Conservation (phyloP, 208 protist genomes). For the Leishmania martiniquensis region DNA sequence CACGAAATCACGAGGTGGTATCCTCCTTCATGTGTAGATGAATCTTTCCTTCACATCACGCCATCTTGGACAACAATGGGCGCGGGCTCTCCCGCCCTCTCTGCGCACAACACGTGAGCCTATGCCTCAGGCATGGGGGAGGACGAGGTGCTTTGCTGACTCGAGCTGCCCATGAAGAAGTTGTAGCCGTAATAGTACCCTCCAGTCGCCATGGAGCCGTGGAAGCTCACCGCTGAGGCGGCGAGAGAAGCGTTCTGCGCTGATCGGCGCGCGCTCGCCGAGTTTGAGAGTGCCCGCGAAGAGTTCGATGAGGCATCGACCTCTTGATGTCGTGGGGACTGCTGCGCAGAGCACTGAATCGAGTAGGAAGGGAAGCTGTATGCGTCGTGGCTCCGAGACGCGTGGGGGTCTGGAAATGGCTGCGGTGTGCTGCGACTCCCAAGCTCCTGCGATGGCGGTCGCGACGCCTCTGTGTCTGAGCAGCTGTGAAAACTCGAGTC, state of each 20-base stretch:
- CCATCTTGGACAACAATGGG: no score
- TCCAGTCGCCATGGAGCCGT: conserved; percentile 18
- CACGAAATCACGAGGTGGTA: background rate
- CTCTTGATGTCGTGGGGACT: conserved; percentile 10
- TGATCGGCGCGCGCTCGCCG: background rate
- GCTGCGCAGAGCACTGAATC: conserved; percentile 16
- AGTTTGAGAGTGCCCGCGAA: conserved; percentile 12
- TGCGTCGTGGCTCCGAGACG: conserved; percentile 21
- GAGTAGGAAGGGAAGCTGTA: conserved; percentile 29
- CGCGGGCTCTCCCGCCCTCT: background rate
- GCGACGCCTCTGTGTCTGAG: conserved; percentile 15
- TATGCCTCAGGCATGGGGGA: background rate
- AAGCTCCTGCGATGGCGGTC: background rate
- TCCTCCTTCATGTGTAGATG: background rate
- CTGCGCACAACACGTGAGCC: background rate
- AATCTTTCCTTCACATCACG: background rate
- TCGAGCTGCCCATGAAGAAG: conserved; percentile 16
- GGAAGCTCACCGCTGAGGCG: background rate
- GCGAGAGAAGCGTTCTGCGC: conserved; percentile 11
- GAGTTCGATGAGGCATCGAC: conserved; percentile 14
- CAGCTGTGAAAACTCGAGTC: conserved; percentile 35
- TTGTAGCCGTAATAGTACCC: conserved; percentile 44
- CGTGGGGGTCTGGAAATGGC: background rate
- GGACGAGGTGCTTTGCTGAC: conserved; percentile 16
- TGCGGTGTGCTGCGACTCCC: background rate